A percentile compares a stretch with the other conserved stretches of the same genome.
Evolutionary conservation across 1,284 basidiomycete species (phyloP).

Genomic region (Takashimella tepidaria): DNA sequence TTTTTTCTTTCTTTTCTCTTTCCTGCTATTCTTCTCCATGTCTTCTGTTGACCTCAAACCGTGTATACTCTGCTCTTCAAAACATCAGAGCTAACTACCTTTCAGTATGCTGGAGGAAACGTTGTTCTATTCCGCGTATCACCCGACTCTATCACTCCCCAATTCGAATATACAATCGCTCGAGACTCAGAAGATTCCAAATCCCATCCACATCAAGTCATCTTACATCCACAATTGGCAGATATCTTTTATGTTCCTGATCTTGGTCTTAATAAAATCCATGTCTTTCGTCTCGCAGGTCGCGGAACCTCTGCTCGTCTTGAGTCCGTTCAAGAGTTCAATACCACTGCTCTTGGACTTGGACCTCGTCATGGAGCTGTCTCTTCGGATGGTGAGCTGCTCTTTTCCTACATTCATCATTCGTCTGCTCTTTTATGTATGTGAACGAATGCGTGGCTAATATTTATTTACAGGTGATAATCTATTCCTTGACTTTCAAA

Average conservation of each 20-base stretch:
- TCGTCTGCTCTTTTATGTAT: too few relatives aligned
- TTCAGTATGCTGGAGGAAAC: not conserved
- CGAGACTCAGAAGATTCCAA: too few relatives aligned
- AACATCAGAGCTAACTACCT: too few relatives aligned
- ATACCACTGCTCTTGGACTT: not conserved
- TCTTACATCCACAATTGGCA: conserved; percentile 1
- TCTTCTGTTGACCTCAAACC: too few relatives aligned
- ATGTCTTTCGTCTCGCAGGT: not conserved
- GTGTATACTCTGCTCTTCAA: too few relatives aligned
- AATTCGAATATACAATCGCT: not conserved
- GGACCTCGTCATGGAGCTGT: conserved; percentile 8
- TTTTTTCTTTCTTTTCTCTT: too few relatives aligned
- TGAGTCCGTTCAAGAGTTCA: not conserved
- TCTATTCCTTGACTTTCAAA: conserved; percentile 6
- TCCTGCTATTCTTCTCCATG: too few relatives aligned
- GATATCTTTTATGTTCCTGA: conserved; percentile 8
- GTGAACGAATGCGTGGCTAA: too few relatives aligned
- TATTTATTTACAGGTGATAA: not conserved
- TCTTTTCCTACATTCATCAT: too few relatives aligned
- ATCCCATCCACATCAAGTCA: conserved; percentile 10
- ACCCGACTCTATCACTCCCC: not conserved
- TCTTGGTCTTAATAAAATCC: conserved; percentile 3
- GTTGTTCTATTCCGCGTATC: not conserved
- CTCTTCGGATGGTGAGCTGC: conserved; percentile 4
- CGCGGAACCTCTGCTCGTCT: not conserved